Evolutionary conservation across 2,329 filamentous ascomycete genomes (phyloP).

Genomic region (Fusarium musae): DNA sequence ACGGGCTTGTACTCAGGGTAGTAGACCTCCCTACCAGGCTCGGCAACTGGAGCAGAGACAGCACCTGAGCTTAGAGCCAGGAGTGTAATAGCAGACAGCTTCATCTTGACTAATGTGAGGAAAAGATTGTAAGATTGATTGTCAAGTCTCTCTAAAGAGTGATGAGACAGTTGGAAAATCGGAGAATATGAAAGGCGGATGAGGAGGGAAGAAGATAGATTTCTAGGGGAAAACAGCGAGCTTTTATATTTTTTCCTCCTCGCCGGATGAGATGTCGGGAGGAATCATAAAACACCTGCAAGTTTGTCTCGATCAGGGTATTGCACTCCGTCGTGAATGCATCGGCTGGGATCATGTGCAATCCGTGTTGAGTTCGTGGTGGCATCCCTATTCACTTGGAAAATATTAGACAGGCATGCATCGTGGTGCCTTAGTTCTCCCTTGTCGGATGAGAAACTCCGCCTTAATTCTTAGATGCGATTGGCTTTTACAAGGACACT

Average conservation of each 20-base stretch:
- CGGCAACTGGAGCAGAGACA: constrained; percentile 3
- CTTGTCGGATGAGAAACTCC: background rate
- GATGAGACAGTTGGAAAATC: background rate
- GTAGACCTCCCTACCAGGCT: background rate
- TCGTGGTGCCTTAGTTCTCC: background rate
- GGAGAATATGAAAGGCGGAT: background rate
- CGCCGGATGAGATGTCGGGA: background rate
- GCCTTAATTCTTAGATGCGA: background rate
- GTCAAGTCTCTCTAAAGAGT: background rate
- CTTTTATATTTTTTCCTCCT: background rate
- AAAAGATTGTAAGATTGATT: background rate
- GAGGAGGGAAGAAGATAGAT: background rate
- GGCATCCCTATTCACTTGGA: no score
- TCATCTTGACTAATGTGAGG: constrained; percentile 8
- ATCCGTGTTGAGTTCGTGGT: background rate
- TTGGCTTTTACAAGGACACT: background rate
- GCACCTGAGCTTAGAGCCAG: constrained; percentile 8
- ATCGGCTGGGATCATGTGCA: no score
- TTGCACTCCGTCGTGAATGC: background rate
- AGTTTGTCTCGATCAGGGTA: background rate
- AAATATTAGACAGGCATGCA: background rate
- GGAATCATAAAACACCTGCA: no score
- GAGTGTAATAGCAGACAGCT: constrained; percentile 10
- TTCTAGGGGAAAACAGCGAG: background rate
- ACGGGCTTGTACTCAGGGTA: background rate